These are phyloP conservation scores for Tolypocladium nubicola DNA, from an alignment of 2,329 filamentous ascomycete species.

Conservation along the genomic window DNA sequence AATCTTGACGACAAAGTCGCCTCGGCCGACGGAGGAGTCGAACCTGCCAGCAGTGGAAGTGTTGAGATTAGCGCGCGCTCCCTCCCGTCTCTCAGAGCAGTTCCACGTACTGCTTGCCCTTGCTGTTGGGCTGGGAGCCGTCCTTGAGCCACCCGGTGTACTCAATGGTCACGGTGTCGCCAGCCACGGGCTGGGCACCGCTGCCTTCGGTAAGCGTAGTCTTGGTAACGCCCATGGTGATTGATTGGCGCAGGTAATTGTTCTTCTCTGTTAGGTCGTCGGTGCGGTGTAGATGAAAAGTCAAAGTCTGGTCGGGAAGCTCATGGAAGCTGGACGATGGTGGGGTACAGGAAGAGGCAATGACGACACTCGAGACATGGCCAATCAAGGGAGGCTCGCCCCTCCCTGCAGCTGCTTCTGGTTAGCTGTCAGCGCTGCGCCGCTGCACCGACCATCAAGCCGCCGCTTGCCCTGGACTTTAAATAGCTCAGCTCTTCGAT, in stretches of 20 bases:
- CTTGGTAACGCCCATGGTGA: conserved; percentile 66
- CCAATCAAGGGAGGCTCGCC: neutral
- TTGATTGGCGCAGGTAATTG: neutral
- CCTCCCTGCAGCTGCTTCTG: neutral
- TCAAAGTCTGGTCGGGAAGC: neutral
- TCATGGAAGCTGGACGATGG: neutral
- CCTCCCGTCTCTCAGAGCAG: neutral
- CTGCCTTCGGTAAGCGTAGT: conserved; percentile 50
- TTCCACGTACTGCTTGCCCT: conserved; percentile 59
- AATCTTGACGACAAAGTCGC: conserved; percentile 67
- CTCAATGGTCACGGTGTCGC: conserved; percentile 74
- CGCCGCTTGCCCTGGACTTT: no score
- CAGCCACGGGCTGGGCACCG: conserved; percentile 46
- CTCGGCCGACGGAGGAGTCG: conserved; percentile 72
- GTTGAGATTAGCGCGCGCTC: neutral
- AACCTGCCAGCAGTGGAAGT: conserved; percentile 47
- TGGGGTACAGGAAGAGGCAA: neutral
- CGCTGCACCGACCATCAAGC: no score
- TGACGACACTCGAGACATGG: neutral
- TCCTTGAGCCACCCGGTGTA: conserved; percentile 87
- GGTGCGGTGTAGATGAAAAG: neutral
- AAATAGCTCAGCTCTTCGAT: no score
- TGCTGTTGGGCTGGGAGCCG: conserved; percentile 42
- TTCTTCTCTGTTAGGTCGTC: neutral
- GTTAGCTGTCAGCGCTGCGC: neutral